Evolutionary conservation across 345 rosid genomes (phyloP), one percentile per base, ranked within the genome.

Genomic region (Brassica juncea): DNA sequence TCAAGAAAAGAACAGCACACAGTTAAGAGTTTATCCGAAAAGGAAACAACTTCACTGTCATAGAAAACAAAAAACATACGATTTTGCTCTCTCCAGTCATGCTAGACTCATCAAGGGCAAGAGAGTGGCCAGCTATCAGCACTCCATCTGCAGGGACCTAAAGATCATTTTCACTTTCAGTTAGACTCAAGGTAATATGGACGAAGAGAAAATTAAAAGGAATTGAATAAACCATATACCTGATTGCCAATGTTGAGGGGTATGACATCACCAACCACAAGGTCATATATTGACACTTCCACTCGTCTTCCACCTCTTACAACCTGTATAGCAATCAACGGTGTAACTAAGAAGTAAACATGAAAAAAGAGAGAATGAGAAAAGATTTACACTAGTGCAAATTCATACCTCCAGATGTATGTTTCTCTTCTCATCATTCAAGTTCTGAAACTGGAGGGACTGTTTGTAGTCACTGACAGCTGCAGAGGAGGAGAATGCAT

Each of bases 11-110:
- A 2, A 5, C 31, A 23, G 28, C 72, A 6, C 0, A 72, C 14
- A 3, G 35, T 65, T 4, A 66, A 69, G 66, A 19, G 49, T 27
- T 27, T 66, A 34, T 66, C 60, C 73, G 59, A 14, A 23, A 64
- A 15, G 6, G 44, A 16, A 39, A 58, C 42, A 71, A 44, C 12
- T 28, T 32, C 30, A 37, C n/a, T 7, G 67, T 10, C n/a, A 3
- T 15, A 54, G 21, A 21, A 72, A 27, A 42, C 68, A 68, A 54
- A 54, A 66, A 54, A 75, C 86, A 47, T 72, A 96, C 99, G 27
- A 89, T 92, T 78, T 92, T 91, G 89, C 99, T 96, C 89, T 96
- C 99, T 83, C 99, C 99, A 9, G 99, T 96, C 99, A 96, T 96
- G 93, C 99, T 96, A n/a, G 99, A 96, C 85, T 96, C 99, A 62